A percentile compares a stretch with the other conserved stretches of the same genome.
Conservation (phyloP, 1,284 basidiomycete genomes). For the Rhodotorula sp. region DNA sequence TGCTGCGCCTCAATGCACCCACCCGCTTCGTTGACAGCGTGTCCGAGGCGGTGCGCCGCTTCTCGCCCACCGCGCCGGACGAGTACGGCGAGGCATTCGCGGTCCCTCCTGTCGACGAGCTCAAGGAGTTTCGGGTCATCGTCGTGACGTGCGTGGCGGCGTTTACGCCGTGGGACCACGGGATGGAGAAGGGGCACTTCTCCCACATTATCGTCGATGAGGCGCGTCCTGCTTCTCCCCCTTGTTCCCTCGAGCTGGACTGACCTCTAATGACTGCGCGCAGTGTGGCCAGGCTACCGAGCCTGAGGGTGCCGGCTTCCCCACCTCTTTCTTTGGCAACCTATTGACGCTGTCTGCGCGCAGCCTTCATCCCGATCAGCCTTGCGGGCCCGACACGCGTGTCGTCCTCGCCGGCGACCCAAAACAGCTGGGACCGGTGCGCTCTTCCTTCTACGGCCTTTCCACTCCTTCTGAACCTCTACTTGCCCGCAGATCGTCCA, state of each 20-base stretch:
- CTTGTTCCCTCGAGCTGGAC: not conserved
- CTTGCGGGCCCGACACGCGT: conserved; percentile 49
- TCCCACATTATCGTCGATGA: conserved; percentile 46
- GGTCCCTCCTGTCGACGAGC: conserved; percentile 30
- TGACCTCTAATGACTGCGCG: not conserved
- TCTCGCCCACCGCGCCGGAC: conserved; percentile 32
- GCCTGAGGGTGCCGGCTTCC: conserved; percentile 15
- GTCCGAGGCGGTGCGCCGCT: conserved; percentile 21
- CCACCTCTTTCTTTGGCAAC: conserved; percentile 2
- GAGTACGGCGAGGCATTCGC: conserved; percentile 29
- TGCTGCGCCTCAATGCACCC: conserved; percentile 48
- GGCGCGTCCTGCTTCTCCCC: conserved; percentile 39
- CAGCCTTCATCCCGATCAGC: conserved; percentile 51
- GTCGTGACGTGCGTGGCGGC: conserved; percentile 45
- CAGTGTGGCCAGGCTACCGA: conserved; percentile 20
- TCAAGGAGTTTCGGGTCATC: conserved; percentile 49
- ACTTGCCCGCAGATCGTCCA: conserved; percentile 35
- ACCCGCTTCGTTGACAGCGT: conserved; percentile 50
- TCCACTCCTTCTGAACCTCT: not conserved
- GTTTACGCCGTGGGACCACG: conserved; percentile 3
- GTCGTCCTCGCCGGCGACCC: conserved; percentile 50
- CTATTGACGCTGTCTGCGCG: conserved; percentile 46
- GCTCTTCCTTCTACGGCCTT: not conserved
- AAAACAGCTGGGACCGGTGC: conserved; percentile 51
- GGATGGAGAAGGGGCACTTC: conserved; percentile 6